A percentile compares a stretch with the other conserved stretches of the same genome.
These are phyloP conservation scores for Aspergillus caelatus DNA, from an alignment of 2,329 filamentous ascomycete species.

Conservation along the genomic window DNA sequence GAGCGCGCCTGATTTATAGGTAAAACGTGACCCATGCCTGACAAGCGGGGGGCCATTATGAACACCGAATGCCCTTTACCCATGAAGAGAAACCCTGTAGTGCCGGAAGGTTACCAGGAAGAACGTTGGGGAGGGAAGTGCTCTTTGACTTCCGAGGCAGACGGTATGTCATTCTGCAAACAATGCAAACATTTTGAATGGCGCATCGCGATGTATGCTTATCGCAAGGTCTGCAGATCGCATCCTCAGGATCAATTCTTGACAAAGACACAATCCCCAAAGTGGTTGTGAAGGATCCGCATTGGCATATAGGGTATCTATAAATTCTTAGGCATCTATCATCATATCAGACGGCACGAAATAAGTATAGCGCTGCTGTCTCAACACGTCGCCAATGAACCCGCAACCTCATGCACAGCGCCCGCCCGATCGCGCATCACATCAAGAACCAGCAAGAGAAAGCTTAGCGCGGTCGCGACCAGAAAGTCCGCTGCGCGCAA, in stretches of 20 bases:
- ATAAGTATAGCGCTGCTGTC: conserved; percentile 56
- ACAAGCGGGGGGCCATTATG: conserved; percentile 8
- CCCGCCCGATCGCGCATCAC: conserved; percentile 55
- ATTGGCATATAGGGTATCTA: background rate
- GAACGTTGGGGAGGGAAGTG: conserved; percentile 7
- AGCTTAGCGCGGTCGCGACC: conserved; percentile 66
- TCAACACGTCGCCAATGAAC: conserved; percentile 46
- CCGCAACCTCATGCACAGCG: conserved; percentile 26
- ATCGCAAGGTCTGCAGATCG: background rate
- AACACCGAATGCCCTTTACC: conserved; percentile 22
- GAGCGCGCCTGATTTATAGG: background rate
- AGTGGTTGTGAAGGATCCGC: background rate
- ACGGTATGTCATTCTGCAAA: conserved; percentile 44
- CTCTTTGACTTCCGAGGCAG: conserved; percentile 7
- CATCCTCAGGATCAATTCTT: background rate
- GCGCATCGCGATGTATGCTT: background rate
- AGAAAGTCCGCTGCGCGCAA: conserved; percentile 55
- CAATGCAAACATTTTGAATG: conserved; percentile 34
- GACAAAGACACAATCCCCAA: background rate
- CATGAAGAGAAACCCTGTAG: conserved; percentile 32
- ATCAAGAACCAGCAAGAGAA: conserved; percentile 68
- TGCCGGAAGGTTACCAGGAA: conserved; percentile 13
- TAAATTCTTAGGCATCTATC: background rate
- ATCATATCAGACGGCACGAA: conserved; percentile 65
- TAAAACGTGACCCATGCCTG: background rate